Evolutionary conservation across 352 stramenopile genomes (phyloP).

Genomic region (Pythium monospermum): DNA sequence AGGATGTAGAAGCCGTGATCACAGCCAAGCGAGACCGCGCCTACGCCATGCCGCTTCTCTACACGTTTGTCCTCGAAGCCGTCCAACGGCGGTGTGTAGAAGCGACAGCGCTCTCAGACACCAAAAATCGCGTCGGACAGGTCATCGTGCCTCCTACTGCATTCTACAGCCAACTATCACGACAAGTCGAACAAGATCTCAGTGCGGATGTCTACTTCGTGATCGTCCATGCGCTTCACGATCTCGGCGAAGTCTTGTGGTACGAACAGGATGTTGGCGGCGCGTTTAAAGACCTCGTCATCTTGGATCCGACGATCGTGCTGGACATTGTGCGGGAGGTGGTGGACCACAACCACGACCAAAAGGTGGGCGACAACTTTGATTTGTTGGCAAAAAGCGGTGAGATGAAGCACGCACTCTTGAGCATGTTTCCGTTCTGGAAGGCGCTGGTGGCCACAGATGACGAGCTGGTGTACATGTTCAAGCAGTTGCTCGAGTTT

Average conservation of each 20-base stretch:
- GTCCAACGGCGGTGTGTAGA: no score
- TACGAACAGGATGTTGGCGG: conserved; percentile 10
- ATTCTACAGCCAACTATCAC: no score
- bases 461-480: conserved; percentile 13
- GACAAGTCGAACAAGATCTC: no score
- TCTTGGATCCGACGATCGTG: conserved; percentile 22
- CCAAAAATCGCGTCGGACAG: no score
- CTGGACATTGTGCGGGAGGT: conserved; percentile 22
- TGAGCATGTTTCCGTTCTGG: conserved; percentile 9
- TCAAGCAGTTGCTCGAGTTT: conserved; percentile 22
- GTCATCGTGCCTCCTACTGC: no score
- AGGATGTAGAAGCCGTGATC: no score
- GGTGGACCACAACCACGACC: conserved; percentile 13
- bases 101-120: no score
- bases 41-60: no score
- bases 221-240: conserved; percentile 11
- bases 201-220: neutral
- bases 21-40: no score
- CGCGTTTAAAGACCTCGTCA: conserved; percentile 10
- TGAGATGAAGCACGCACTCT: conserved; percentile 6
- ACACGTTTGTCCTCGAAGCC: no score
- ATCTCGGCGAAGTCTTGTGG: conserved; percentile 20
- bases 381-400: conserved; percentile 15
- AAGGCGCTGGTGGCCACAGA: neutral
- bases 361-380: conserved; percentile 3